A percentile compares a stretch with the other conserved stretches of the same genome.
Conservation (phyloP, 306 rosid genomes). For the Bauhinia variegata region DNA sequence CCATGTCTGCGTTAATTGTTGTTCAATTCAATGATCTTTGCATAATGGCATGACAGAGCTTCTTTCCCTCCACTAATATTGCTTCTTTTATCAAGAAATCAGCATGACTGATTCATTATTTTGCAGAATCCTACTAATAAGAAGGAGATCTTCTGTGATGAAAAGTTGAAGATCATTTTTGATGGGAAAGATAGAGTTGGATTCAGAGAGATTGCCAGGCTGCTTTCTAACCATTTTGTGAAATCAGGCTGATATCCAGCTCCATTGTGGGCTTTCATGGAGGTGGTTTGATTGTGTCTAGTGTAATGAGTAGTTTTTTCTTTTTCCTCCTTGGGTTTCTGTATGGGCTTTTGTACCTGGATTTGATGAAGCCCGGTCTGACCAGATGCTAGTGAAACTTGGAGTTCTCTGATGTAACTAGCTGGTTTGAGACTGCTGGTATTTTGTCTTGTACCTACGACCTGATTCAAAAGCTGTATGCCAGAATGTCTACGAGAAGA, state of each 20-base stretch:
- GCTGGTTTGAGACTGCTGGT: slow-evolving; percentile 30
- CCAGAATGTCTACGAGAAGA: neutral
- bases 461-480: neutral
- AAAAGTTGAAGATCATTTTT: slow-evolving; percentile 67
- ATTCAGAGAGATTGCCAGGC: slow-evolving; percentile 58
- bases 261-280: slow-evolving; percentile 13
- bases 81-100: no score
- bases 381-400: slow-evolving; percentile 23
- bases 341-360: neutral
- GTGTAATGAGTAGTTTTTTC: slow-evolving; percentile 23
- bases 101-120: slow-evolving; percentile 7
- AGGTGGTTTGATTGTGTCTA: slow-evolving; percentile 26
- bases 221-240: slow-evolving; percentile 59
- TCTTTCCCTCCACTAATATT: no score
- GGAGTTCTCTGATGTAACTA: slow-evolving; percentile 36
- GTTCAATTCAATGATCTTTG: slow-evolving; percentile 3
- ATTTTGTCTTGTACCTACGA: no score
- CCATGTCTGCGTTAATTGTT: slow-evolving; percentile 8
- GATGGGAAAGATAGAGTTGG: slow-evolving; percentile 63
- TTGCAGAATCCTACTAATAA: slow-evolving; percentile 69
- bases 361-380: neutral
- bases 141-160: slow-evolving; percentile 69
- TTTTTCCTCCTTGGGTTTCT: neutral
- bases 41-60: slow-evolving; percentile 21
- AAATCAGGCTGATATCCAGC: slow-evolving; percentile 44